Conservation (phyloP, 2,329 filamentous ascomycete genomes). For the Sclerotinia sclerotiorum region DNA sequence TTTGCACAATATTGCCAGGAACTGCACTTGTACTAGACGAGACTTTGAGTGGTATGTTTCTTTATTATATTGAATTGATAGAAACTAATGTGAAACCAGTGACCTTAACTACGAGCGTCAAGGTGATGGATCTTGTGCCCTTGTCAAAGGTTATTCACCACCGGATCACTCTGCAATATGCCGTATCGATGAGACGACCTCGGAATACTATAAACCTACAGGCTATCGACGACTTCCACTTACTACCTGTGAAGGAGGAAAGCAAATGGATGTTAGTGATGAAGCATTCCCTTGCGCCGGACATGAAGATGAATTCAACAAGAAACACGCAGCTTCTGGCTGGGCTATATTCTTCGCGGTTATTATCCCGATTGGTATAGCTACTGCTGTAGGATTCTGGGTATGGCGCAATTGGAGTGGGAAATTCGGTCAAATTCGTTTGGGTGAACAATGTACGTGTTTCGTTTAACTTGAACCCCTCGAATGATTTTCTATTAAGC, state of each 20-base stretch:
- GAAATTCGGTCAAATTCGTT: slow-evolving; percentile 88
- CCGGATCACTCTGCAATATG: slow-evolving; percentile 60
- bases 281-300: slow-evolving; percentile 66
- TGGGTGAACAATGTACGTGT: slow-evolving; percentile 65
- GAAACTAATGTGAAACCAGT: slow-evolving; percentile 42
- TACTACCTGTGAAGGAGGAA: slow-evolving; percentile 78
- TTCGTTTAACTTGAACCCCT: neutral
- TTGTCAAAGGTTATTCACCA: slow-evolving; percentile 72
- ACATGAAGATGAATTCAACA: slow-evolving; percentile 78
- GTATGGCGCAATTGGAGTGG: slow-evolving; percentile 81
- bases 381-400: slow-evolving; percentile 75
- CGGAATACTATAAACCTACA: slow-evolving; percentile 81
- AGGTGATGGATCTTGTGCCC: slow-evolving; percentile 70
- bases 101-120: slow-evolving; percentile 92
- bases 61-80: neutral
- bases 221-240: slow-evolving; percentile 89
- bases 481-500: neutral
- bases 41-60: slow-evolving; percentile 86
- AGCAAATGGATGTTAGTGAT: slow-evolving; percentile 64
- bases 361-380: slow-evolving; percentile 69
- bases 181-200: slow-evolving; percentile 61
- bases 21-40: slow-evolving; percentile 78
- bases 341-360: slow-evolving; percentile 84
- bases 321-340: slow-evolving; percentile 69
- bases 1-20: slow-evolving; percentile 66